Conservation (phyloP, 164 flowering plant genomes). For the Nelumbo lutea region DNA sequence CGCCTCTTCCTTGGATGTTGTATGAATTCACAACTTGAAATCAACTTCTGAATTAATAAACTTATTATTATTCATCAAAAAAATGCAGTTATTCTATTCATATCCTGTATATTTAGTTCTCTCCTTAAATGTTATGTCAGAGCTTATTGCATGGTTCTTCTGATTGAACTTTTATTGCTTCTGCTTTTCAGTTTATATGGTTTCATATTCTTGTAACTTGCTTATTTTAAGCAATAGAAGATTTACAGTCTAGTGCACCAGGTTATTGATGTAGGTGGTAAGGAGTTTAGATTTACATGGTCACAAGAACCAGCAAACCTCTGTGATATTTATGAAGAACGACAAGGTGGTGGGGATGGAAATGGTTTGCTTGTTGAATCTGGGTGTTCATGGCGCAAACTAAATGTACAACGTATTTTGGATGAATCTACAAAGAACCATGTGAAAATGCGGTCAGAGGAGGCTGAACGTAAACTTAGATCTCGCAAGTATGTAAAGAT, state of each 20-base stretch:
- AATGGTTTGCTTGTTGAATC: slow-evolving; percentile 90
- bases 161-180: not conserved
- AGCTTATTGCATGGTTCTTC: not conserved
- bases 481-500: slow-evolving; percentile 70
- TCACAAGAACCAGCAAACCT: slow-evolving; percentile 71
- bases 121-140: too few relatives aligned
- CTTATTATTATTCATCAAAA: not conserved
- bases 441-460: slow-evolving; percentile 92
- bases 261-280: slow-evolving; percentile 93
- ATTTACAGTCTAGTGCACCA: slow-evolving; percentile 25
- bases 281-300: slow-evolving; percentile 89
- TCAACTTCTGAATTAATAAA: too few relatives aligned
- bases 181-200: not conserved
- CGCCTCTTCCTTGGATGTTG: not conserved
- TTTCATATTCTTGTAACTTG: not conserved
- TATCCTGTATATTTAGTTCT: not conserved
- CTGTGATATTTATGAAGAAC: slow-evolving; percentile 94
- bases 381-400: slow-evolving; percentile 88
- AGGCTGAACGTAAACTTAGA: slow-evolving; percentile 74
- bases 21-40: too few relatives aligned
- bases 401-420: slow-evolving; percentile 81
- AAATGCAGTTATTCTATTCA: not conserved
- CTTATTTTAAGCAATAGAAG: not conserved
- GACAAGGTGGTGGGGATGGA: slow-evolving; percentile 72
- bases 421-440: slow-evolving; percentile 93